Evolutionary conservation across 2,329 filamentous ascomycete species (phyloP).

Genomic region (Verticillium nubilum): DNA sequence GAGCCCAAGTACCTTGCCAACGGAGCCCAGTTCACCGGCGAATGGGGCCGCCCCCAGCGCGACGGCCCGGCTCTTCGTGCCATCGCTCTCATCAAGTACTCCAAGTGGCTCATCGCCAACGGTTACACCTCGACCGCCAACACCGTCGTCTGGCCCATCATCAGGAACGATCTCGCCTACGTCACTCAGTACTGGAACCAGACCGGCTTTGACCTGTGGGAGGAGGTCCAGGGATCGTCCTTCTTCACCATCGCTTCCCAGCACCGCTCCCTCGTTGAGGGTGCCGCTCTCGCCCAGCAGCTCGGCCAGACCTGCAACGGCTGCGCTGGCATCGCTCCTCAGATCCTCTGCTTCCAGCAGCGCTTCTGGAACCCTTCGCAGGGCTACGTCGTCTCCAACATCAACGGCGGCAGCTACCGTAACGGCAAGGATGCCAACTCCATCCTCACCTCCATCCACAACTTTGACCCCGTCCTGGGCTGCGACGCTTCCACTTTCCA

Average conservation of each 20-base stretch:
- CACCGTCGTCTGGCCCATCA: constrained; percentile 63
- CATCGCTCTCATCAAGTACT: constrained; percentile 66
- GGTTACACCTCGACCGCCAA: constrained; percentile 54
- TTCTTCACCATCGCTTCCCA: constrained; percentile 73
- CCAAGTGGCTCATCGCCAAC: constrained; percentile 64
- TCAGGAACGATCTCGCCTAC: constrained; percentile 71
- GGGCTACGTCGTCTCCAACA: constrained; percentile 64
- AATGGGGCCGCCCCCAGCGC: constrained; percentile 72
- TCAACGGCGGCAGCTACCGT: constrained; percentile 55
- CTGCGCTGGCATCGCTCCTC: constrained; percentile 61
- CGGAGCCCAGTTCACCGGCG: constrained; percentile 55
- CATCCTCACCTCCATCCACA: constrained; percentile 60
- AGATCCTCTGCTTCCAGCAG: constrained; percentile 69
- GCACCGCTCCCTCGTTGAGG: constrained; percentile 65
- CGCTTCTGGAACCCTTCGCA: constrained; percentile 62
- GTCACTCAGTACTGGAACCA: constrained; percentile 67
- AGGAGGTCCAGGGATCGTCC: constrained; percentile 69
- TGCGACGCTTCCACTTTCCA: constrained; percentile 72
- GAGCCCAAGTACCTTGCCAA: constrained; percentile 72
- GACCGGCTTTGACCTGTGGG: constrained; percentile 74
- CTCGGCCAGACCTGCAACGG: constrained; percentile 55
- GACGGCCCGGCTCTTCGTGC: constrained; percentile 76
- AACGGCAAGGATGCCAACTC: constrained; percentile 69
- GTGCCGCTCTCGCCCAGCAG: constrained; percentile 57
- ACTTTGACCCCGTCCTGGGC: constrained; percentile 60